Evolutionary conservation across 441 rosid genomes (phyloP).

Genomic region (Dalechampia spathulata): DNA sequence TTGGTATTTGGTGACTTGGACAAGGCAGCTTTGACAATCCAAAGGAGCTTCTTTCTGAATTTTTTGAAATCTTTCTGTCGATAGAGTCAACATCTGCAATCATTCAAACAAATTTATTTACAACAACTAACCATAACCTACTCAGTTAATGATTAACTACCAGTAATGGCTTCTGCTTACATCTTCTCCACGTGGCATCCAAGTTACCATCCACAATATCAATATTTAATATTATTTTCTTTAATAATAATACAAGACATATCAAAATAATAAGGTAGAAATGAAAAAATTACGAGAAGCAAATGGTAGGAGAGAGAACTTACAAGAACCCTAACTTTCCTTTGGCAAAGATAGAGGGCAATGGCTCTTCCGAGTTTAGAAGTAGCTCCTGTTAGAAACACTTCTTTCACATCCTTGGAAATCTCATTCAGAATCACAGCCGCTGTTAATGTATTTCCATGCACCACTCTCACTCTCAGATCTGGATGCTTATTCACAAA

Average conservation of each 20-base stretch:
- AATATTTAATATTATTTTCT: no score
- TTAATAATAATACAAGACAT: no score
- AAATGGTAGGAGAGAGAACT: constrained; percentile 9
- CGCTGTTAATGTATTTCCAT: constrained; percentile 93
- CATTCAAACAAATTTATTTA: not conserved
- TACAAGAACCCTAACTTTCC: constrained; percentile 74
- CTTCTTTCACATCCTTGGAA: constrained; percentile 61
- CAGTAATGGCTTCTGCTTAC: not conserved
- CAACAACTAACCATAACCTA: not conserved
- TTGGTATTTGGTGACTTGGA: constrained; percentile 88
- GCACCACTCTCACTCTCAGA: constrained; percentile 86
- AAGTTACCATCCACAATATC: no score
- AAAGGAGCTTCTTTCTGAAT: constrained; percentile 75
- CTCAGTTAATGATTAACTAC: not conserved
- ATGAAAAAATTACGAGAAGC: no score
- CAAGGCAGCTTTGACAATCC: constrained; percentile 67
- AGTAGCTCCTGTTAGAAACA: constrained; percentile 92
- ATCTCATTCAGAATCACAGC: constrained; percentile 84
- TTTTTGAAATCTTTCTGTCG: constrained; percentile 75
- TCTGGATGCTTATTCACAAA: constrained; percentile 75
- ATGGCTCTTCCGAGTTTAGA: constrained; percentile 97
- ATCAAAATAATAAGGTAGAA: no score
- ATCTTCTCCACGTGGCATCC: not conserved
- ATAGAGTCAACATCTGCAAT: constrained; percentile 76
- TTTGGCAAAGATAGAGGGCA: constrained; percentile 86